Evolutionary conservation across 202 grass and related monocot genomes (phyloP), one percentile per base, ranked within the genome.

Genomic region (Zoysia matrella): DNA sequence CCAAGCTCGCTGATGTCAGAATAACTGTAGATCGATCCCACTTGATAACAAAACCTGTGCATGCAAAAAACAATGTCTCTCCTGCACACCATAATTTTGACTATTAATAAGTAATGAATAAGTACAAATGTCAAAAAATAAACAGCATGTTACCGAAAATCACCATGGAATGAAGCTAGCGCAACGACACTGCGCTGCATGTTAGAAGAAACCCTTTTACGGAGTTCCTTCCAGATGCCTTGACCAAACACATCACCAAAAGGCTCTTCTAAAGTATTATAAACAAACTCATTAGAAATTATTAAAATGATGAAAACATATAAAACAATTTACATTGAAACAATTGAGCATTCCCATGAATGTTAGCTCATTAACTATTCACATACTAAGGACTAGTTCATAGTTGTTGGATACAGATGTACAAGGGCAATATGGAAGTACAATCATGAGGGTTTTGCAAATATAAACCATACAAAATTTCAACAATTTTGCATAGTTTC

Each of bases 51-150:
- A 60, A 60, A 60, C 57, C 6, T 30, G 57, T 60, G 57, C 57
- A 60, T 60, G 57, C 57, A 60, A 60, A 60, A 60, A 60, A 60
- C 16, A 60, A 8, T 60, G 57, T 60, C 57, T 60, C 57, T 60
- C 57, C 57, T 60, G 57, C 57, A 60, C 30, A 58, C n/a, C 15
- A 60, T 22, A 30, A 8, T 60, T 60, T 60, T 22, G 6, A 22
- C 16, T 22, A 2, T 60, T 60, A 60, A 22, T 60, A 60, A 22
- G 7, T 11, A 5, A 30, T 60, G n/a, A 60, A 2, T 58, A 58
- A 58, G 7, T 60, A 60, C 7, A 60, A 30, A 60, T 60, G 30
- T 60, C 5, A 8, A 60, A 60, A 22, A 60, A 16, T 60, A 60
- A 60, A 60, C 8, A 60, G 57, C 57, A 30, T 7, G 9, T 16